Evolutionary conservation across 140 eudicot species (phyloP).

Genomic region (Senecio squalidus): DNA sequence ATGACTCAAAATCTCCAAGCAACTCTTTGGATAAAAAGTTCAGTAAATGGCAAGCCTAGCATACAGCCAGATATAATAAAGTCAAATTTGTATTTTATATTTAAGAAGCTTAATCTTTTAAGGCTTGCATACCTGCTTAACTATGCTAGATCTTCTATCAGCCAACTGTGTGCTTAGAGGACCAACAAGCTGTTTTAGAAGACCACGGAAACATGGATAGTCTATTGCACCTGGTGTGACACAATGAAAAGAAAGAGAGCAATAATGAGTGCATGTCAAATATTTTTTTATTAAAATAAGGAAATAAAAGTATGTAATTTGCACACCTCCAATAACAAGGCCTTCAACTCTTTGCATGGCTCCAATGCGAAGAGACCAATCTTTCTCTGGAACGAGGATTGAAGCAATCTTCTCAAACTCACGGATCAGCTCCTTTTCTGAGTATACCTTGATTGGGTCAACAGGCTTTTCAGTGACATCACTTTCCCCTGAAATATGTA

Average conservation of each 20-base stretch:
- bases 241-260: slow-evolving; percentile 6
- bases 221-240: slow-evolving; percentile 71
- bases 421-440: slow-evolving; percentile 84
- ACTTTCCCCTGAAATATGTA: slow-evolving; percentile 52
- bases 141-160: slow-evolving; percentile 96
- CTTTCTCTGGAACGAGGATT: slow-evolving; percentile 87
- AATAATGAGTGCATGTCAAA: neutral
- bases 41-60: slow-evolving; percentile 84
- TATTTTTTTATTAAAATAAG: neutral
- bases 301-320: neutral
- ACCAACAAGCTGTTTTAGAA: slow-evolving; percentile 86
- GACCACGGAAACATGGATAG: slow-evolving; percentile 86
- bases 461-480: slow-evolving; percentile 88
- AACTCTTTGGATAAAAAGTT: slow-evolving; percentile 90
- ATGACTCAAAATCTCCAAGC: slow-evolving; percentile 88
- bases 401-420: slow-evolving; percentile 90
- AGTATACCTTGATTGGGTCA: slow-evolving; percentile 85
- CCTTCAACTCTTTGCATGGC: slow-evolving; percentile 98
- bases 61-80: neutral
- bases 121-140: slow-evolving; percentile 64
- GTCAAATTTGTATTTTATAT: neutral
- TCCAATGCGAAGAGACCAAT: slow-evolving; percentile 93
- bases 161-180: slow-evolving; percentile 88
- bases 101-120: neutral
- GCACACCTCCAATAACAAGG: slow-evolving; percentile 89